Base-by-base conservation (phyloP, 2,329 filamentous ascomycete species). In the Colletotrichum sp. region DNA sequence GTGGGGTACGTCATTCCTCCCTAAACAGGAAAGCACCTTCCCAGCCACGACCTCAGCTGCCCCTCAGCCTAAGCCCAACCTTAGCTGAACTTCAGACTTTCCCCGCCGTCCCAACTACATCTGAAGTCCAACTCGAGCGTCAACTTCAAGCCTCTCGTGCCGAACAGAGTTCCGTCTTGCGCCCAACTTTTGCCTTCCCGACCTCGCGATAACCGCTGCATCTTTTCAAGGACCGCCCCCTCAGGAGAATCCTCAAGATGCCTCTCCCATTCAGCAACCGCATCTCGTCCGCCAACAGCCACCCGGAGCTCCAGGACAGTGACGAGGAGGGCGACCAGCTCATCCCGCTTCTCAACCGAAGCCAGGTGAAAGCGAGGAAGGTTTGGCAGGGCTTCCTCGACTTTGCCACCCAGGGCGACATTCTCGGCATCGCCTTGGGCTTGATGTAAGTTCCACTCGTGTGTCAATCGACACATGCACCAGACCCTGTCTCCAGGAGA, bases 351-450 rank as follows among this genome's bases (percentile, higher is more conserved):
- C 59, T 63, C 28, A 63, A 87, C 63, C 84, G 87, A 24, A 85
- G 90, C 73, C 85, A 88, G 77, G 83, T 86, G 70, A 85, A 85
- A 69, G 89, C 90, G 28, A 85, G 87, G 77, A 87, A 87, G 75
- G 85, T 91, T 72, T 92, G 90, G 87, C 86, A 90, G 39, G 92
- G 92, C 52, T 95, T 95, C 82, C 83, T 92, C 79, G 93, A 95
- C 82, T 95, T 95, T 83, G 93, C 93, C 1, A 90, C 95, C 70
- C 91, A 93, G 78, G 93, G 94, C 74, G 95, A 95, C 79, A 93
- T 95, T 64, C 88, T 95, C 30, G 92, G 95, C 83, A 93, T 95
- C 75, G 94, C 94, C 18, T 92, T 95, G 79, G 94, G 93, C 79
- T 86, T 95, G 78, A 95, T 95, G 93, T 94, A 81, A 82, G 88